A percentile compares a stretch with the other conserved stretches of the same genome.
Evolutionary conservation across 441 rosid species (phyloP).

Genomic region (Populus hybrid): DNA sequence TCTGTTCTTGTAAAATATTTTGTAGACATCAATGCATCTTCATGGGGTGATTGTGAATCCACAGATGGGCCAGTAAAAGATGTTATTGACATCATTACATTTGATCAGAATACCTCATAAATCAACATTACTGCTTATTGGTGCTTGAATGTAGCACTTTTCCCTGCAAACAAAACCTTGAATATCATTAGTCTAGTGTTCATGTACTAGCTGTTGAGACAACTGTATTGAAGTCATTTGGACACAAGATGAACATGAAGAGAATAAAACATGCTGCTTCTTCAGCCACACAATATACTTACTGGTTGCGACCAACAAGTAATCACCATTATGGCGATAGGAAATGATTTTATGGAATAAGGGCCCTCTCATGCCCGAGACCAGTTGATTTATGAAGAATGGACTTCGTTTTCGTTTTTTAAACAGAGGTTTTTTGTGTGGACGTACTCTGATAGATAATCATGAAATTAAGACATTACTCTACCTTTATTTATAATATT

Average conservation of each 20-base stretch:
- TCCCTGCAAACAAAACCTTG: not conserved
- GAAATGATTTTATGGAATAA: not conserved
- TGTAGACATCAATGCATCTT: not conserved
- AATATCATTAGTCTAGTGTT: not conserved
- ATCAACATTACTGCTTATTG: too few species aligned
- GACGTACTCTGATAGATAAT: too few species aligned
- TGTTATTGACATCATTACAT: not conserved
- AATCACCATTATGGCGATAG: not conserved
- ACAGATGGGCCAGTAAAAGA: not conserved
- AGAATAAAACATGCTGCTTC: not conserved
- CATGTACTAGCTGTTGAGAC: not conserved
- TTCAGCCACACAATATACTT: not conserved
- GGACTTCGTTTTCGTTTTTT: too few species aligned
- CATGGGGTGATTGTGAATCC: not conserved
- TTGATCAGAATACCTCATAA: not conserved
- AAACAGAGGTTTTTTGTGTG: too few species aligned
- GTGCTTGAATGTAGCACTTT: not conserved
- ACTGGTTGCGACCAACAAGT: not conserved
- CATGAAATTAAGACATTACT: too few species aligned
- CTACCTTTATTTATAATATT: too few species aligned
- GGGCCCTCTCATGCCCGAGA: not conserved
- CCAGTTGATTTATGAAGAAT: too few species aligned
- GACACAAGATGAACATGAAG: not conserved
- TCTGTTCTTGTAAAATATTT: not conserved
- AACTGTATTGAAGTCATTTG: not conserved